Percentiles rank a stretch among this genome's conserved stretches.
Evolutionary conservation across 2,329 filamentous ascomycete species (phyloP).

Genomic region (Pyrenophora seminiperda): DNA sequence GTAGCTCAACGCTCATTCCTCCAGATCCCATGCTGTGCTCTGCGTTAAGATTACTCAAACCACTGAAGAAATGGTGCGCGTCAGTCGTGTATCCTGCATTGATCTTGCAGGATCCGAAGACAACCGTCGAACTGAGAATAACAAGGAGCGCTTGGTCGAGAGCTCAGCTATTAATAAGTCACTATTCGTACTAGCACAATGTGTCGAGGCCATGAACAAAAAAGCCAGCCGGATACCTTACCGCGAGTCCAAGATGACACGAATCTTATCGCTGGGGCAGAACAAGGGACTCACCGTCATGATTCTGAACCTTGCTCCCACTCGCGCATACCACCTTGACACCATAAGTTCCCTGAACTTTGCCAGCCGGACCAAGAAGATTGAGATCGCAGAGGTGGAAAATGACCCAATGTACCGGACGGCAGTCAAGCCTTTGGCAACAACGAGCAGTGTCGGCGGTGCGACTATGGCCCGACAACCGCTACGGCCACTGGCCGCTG

Average conservation of each 20-base stretch:
- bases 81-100: conserved; percentile 90
- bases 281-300: conserved; percentile 96
- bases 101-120: conserved; percentile 95
- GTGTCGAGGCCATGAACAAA: conserved; percentile 89
- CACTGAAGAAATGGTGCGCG: conserved; percentile 66
- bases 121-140: conserved; percentile 91
- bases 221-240: conserved; percentile 81
- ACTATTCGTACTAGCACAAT: conserved; percentile 90
- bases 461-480: conserved; percentile 69
- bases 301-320: conserved; percentile 91
- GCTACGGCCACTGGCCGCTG: conserved; percentile 74
- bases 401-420: conserved; percentile 82
- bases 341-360: conserved; percentile 94
- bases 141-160: conserved; percentile 88
- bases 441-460: conserved; percentile 43
- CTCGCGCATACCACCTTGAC: conserved; percentile 91
- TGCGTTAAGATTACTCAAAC: conserved; percentile 85
- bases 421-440: conserved; percentile 46
- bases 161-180: conserved; percentile 98
- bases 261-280: conserved; percentile 88
- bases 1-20: conserved; percentile 84
- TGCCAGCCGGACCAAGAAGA: conserved; percentile 92
- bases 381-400: conserved; percentile 92
- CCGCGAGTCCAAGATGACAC: conserved; percentile 95
- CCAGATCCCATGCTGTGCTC: conserved; percentile 86